Evolutionary conservation across 352 stramenopile species (phyloP).

Genomic region (Labyrinthula sp.): DNA sequence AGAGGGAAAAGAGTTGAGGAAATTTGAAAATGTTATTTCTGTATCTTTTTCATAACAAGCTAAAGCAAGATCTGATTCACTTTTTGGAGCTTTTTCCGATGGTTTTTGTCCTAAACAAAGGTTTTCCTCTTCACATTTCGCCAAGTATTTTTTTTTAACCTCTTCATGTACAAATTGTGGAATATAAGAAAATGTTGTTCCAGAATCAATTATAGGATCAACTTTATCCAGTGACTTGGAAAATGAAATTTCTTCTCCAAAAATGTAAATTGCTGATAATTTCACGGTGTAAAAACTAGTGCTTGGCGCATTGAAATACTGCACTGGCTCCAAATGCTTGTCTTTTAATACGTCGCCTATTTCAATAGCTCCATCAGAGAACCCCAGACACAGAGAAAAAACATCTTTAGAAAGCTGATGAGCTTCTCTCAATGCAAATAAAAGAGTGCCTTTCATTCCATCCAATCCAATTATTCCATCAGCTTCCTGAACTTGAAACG

Average conservation of each 20-base stretch:
- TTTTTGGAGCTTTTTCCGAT: neutral
- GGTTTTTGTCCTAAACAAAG: neutral
- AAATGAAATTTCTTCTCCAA: constrained; percentile 2
- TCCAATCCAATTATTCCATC: constrained; percentile 27
- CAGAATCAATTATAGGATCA: constrained; percentile 16
- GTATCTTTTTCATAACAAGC: constrained; percentile 4
- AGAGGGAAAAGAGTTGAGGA: constrained; percentile 13
- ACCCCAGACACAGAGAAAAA: constrained; percentile 22
- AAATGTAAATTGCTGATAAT: neutral
- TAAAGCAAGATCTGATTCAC: no score
- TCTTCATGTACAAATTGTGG: neutral
- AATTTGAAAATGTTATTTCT: constrained; percentile 16
- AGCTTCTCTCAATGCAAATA: neutral
- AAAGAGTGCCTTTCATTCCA: constrained; percentile 1
- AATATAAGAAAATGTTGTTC: constrained; percentile 25
- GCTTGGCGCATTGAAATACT: constrained; percentile 2
- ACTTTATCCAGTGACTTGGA: neutral
- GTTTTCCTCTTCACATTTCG: constrained; percentile 14
- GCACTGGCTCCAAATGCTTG: constrained; percentile 16
- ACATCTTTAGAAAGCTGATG: constrained; percentile 14
- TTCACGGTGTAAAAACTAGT: constrained; percentile 12
- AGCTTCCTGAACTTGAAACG: constrained; percentile 15
- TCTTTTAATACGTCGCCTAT: constrained; percentile 10
- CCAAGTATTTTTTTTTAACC: neutral
- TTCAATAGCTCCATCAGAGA: constrained; percentile 1